These are phyloP conservation scores for Pneumocystis carinii DNA, from an alignment of 1,139 yeast genomes.

Conservation along the genomic window DNA sequence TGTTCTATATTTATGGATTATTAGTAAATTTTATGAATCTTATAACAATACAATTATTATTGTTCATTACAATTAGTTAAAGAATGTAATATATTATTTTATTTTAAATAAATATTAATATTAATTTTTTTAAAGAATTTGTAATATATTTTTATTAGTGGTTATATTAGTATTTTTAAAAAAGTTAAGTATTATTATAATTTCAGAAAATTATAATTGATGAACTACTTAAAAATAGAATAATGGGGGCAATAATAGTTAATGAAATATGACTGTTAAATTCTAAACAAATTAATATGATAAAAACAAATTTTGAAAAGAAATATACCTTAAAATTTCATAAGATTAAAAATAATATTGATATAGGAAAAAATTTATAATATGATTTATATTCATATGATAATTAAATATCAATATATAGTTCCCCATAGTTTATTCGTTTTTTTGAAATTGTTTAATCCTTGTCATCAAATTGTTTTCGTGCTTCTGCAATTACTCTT, in stretches of 20 bases:
- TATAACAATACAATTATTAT: too few species aligned
- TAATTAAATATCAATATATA: background rate
- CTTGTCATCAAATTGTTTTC: slow-evolving; percentile 58
- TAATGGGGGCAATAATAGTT: background rate
- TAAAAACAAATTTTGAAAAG: background rate
- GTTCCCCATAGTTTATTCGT: background rate
- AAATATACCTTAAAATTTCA: background rate
- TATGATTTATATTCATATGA: background rate
- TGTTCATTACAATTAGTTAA: too few species aligned
- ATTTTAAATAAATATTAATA: too few species aligned
- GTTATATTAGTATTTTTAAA: too few species aligned
- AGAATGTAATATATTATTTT: too few species aligned
- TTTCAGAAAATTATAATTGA: too few species aligned
- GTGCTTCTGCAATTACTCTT: slow-evolving; percentile 61
- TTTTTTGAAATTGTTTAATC: slow-evolving; percentile 1
- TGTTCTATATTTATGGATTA: too few species aligned
- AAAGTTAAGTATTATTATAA: too few species aligned
- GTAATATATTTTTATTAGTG: too few species aligned
- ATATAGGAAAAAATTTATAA: background rate
- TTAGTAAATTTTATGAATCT: too few species aligned
- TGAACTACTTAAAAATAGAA: too few species aligned
- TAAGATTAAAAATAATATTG: background rate
- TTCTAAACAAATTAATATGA: background rate
- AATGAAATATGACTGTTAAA: background rate
- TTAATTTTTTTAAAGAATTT: too few species aligned